Conservation (phyloP, 2,329 filamentous ascomycete species). For the Cadophora gregata region DNA sequence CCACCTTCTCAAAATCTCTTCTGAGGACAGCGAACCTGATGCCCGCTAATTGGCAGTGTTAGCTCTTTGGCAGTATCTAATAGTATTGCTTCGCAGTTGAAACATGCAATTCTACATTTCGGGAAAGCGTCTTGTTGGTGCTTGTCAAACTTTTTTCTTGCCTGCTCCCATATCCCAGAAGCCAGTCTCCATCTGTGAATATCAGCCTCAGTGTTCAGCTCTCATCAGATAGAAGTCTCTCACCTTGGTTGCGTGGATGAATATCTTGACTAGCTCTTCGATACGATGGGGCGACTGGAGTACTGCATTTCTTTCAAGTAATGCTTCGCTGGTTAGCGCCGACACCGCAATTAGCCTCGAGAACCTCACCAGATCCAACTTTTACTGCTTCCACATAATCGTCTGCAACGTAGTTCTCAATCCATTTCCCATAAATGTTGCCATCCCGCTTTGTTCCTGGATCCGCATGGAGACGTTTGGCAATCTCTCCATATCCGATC, state of each 20-base stretch:
- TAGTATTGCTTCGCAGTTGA: background rate
- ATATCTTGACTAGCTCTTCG: slow-evolving; percentile 83
- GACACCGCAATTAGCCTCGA: background rate
- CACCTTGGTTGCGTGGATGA: slow-evolving; percentile 85
- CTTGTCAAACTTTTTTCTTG: background rate
- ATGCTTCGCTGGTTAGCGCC: slow-evolving; percentile 51
- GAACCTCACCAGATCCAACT: slow-evolving; percentile 67
- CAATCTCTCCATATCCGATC: slow-evolving; percentile 86
- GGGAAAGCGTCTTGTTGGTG: background rate
- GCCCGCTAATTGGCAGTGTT: too few relatives aligned
- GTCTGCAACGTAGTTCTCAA: slow-evolving; percentile 83
- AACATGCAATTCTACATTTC: background rate
- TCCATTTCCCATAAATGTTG: slow-evolving; percentile 89
- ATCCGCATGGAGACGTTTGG: slow-evolving; percentile 70
- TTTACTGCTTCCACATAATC: slow-evolving; percentile 78
- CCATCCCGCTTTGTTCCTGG: slow-evolving; percentile 64
- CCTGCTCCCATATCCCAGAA: slow-evolving; percentile 73
- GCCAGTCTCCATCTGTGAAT: slow-evolving; percentile 68
- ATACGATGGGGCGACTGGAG: slow-evolving; percentile 76
- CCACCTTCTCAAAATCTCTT: too few relatives aligned
- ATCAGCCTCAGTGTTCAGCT: background rate
- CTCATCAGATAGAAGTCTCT: slow-evolving; percentile 38
- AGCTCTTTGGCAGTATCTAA: background rate
- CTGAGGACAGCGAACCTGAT: too few relatives aligned
- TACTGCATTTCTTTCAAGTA: slow-evolving; percentile 78